These are phyloP conservation scores for Rhododendron ferrugineum DNA, from an alignment of 148 eudicot genomes.

Conservation along the genomic window DNA sequence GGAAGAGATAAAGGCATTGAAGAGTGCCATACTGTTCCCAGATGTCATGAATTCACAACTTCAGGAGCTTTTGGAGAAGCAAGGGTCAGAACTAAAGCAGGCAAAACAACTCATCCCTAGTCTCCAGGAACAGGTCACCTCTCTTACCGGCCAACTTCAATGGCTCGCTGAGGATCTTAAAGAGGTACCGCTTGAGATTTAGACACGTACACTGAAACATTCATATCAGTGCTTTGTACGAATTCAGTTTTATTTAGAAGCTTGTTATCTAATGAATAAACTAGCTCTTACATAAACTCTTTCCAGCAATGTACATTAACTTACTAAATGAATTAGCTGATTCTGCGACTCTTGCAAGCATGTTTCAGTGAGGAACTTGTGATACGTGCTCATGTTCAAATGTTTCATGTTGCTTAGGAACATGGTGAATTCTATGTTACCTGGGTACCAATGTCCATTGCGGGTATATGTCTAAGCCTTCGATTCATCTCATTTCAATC, in stretches of 20 bases:
- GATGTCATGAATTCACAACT: slow-evolving; percentile 67
- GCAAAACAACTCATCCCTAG: slow-evolving; percentile 71
- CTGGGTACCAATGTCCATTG: no score
- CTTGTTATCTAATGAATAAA: background rate
- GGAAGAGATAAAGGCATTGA: slow-evolving; percentile 80
- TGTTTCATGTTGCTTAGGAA: background rate
- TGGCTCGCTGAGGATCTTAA: slow-evolving; percentile 78
- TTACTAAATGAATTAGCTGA: background rate
- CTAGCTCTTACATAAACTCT: background rate
- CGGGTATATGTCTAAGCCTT: no score
- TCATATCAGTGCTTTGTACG: background rate
- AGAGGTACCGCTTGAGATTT: slow-evolving; percentile 42
- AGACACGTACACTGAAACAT: background rate
- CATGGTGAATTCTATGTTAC: background rate
- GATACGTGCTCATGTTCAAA: background rate
- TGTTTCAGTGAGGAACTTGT: background rate
- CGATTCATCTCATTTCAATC: no score
- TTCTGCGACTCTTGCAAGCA: background rate
- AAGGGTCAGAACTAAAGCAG: slow-evolving; percentile 73
- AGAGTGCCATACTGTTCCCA: slow-evolving; percentile 73
- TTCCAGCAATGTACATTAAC: no score
- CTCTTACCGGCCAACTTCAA: slow-evolving; percentile 80
- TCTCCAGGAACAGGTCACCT: slow-evolving; percentile 78
- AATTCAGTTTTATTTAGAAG: background rate
- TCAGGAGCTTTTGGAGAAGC: slow-evolving; percentile 54